A percentile compares a stretch with the other conserved stretches of the same genome.
These are phyloP conservation scores for Colletotrichum lentis DNA, from an alignment of 2,329 filamentous ascomycete genomes.

Conservation along the genomic window DNA sequence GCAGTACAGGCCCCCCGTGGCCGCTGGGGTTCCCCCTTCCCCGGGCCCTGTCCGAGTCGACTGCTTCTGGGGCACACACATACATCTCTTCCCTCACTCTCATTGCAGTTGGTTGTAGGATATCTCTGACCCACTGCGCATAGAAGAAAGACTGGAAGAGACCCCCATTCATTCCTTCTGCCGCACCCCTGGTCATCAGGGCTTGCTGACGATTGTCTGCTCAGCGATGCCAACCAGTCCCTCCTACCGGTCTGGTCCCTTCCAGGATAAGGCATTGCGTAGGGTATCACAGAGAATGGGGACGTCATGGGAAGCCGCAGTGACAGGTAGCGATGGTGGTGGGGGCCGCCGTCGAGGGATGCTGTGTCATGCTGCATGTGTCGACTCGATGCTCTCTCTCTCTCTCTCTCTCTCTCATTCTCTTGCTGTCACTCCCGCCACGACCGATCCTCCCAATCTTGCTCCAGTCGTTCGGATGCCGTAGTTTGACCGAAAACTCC, in stretches of 20 bases:
- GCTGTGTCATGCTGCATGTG: conserved; percentile 31
- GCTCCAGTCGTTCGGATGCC: not conserved
- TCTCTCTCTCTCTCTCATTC: too few relatives aligned
- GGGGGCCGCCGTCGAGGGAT: conserved; percentile 8
- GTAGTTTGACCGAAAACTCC: not conserved
- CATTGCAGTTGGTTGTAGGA: not conserved
- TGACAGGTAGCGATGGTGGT: conserved; percentile 21
- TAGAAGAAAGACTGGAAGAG: not conserved
- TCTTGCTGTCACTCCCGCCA: not conserved
- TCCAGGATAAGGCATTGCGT: not conserved
- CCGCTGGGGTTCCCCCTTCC: not conserved
- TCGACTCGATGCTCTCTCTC: not conserved
- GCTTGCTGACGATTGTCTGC: not conserved
- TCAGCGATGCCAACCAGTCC: not conserved
- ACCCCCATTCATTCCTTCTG: not conserved
- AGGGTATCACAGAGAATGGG: conserved; percentile 7
- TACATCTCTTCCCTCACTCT: conserved; percentile 15
- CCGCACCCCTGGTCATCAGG: not conserved
- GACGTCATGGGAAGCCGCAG: conserved; percentile 17
- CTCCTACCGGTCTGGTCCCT: not conserved
- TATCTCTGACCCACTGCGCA: conserved; percentile 1
- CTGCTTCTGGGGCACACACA: conserved; percentile 30
- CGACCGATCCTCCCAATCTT: not conserved
- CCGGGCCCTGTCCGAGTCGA: conserved; percentile 13
- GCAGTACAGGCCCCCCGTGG: conserved; percentile 26